These are phyloP conservation scores for Yarrowia sp. DNA, from an alignment of 805 yeast genomes.

Conservation along the genomic window DNA sequence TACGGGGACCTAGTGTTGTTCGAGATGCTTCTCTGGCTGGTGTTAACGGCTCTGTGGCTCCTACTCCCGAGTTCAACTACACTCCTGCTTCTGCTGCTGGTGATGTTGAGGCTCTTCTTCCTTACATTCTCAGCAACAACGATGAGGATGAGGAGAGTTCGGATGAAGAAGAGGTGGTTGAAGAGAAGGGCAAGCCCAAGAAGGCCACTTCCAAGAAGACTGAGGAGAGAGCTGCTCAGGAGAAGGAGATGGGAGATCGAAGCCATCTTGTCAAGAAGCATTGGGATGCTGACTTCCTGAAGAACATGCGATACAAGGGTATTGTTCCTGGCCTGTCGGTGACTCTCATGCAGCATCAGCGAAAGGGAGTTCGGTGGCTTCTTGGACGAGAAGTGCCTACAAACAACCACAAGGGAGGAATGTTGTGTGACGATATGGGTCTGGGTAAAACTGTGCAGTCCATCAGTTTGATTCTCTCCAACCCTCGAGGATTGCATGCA, in stretches of 20 bases:
- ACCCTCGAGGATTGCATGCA: constrained; percentile 23
- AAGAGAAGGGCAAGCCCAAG: background rate
- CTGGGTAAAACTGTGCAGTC: constrained; percentile 83
- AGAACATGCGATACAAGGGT: constrained; percentile 16
- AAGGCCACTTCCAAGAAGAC: background rate
- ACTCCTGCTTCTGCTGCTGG: constrained; percentile 14
- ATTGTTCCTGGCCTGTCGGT: constrained; percentile 42
- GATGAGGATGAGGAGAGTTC: constrained; percentile 7
- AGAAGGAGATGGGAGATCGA: constrained; percentile 18
- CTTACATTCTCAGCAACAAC: constrained; percentile 18
- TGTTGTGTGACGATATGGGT: constrained; percentile 90
- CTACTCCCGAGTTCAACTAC: constrained; percentile 15
- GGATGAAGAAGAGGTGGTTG: background rate
- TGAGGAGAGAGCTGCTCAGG: background rate
- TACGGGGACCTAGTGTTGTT: background rate
- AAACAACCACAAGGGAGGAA: constrained; percentile 46
- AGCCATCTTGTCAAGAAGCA: constrained; percentile 8
- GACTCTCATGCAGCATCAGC: constrained; percentile 48
- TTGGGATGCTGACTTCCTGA: constrained; percentile 15
- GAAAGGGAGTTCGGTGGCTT: constrained; percentile 46
- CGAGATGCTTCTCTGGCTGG: constrained; percentile 13
- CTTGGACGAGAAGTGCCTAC: constrained; percentile 41
- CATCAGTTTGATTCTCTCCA: constrained; percentile 58
- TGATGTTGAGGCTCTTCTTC: background rate
- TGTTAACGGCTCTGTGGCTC: constrained; percentile 9